Evolutionary conservation across 169 alveolate species (phyloP), one percentile per base, ranked within the genome.

Genomic region (Eimeria maxima): DNA sequence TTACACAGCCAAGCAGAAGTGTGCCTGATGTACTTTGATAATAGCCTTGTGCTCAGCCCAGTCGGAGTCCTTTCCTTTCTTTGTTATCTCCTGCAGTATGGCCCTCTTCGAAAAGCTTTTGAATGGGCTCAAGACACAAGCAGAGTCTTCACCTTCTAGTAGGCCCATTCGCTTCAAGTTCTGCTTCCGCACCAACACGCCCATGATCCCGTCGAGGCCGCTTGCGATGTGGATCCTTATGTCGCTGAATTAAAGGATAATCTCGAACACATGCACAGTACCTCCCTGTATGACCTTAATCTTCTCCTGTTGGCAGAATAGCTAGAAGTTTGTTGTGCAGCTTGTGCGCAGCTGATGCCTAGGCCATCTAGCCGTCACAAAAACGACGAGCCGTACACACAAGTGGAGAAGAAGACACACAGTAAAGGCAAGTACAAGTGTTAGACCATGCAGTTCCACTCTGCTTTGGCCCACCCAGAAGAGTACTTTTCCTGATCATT

Each of bases 41-140:
- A 92, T 73, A 24, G 91, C n/a, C 84, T 92, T 92, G 86, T 92
- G 95, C 42, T 92, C 95, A 60, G 81, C 60, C 95, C 95, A 92
- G 84, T 92, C 95, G 44, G 95, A 92, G 24, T 92, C 95, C n/a
- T 92, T 92, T 33, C 95, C 95, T 33, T 44, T 65, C 42, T 60
- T 92, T 57, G 42, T 65, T 53, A 92, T 92, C 53, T 92, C 92
- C 57, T 92, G 95, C 24, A 92, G 20, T 42, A 92, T 71, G 53
- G 47, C 91, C 42, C 45, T 78, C 73, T 63, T 92, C 27, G 90
- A 27, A 76, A 78, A 92, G 55, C 29, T n/a, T 47, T 76, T 74
- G 83, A 74, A 92, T 33, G 91, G 91, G 33, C 47, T 33, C 73
- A 63, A 47, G 33, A 7, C 55, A 33, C 80, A 20, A 18, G 45